Evolutionary conservation across 2,329 filamentous ascomycete genomes (phyloP).

Genomic region (Trichoderma koningii): DNA sequence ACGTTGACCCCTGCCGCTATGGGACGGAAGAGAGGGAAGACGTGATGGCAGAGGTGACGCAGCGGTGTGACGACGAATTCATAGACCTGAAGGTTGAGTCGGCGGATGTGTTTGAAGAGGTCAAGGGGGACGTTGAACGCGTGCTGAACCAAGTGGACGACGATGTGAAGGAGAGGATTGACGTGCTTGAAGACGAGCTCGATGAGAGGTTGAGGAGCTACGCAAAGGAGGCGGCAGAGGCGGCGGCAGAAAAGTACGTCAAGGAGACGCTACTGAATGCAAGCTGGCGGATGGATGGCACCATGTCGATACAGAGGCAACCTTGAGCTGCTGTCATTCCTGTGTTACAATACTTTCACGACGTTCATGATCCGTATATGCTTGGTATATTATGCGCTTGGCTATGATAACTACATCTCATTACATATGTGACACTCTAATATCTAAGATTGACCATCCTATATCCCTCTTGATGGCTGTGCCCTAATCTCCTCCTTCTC

Average conservation of each 20-base stretch:
- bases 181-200: background rate
- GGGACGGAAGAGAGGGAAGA: background rate
- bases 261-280: conserved; percentile 5
- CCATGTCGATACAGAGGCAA: background rate
- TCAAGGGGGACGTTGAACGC: background rate
- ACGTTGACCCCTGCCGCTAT: background rate
- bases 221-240: background rate
- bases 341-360: background rate
- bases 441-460: conserved; percentile 13
- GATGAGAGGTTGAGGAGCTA: background rate
- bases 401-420: background rate
- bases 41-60: background rate
- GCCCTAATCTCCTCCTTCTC: background rate
- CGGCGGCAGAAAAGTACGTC: background rate
- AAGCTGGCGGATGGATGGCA: conserved; percentile 3
- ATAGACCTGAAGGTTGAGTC: background rate
- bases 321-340: background rate
- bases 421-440: background rate
- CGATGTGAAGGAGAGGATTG: background rate
- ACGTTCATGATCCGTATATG: background rate
- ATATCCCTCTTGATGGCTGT: background rate
- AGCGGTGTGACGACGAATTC: background rate
- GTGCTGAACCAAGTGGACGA: conserved; percentile 2
- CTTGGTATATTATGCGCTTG: background rate
- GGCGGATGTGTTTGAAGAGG: background rate